Evolutionary conservation across 345 rosid species (phyloP).

Genomic region (Melaleuca alternifolia): DNA sequence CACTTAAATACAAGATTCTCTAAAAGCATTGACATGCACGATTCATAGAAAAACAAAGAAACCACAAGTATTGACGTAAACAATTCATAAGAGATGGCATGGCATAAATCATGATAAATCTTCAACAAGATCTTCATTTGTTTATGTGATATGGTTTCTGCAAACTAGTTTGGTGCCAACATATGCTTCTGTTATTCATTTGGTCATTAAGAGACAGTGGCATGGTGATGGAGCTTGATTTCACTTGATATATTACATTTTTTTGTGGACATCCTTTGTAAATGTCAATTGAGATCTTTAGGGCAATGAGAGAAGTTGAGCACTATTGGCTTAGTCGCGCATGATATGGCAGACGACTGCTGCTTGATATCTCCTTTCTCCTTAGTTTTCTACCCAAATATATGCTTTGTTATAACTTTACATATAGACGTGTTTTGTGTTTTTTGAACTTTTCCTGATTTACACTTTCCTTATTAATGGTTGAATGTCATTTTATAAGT

Average conservation of each 20-base stretch:
- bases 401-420: not conserved
- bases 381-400: not conserved
- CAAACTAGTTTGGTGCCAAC: not conserved
- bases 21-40: not conserved
- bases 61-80: not conserved
- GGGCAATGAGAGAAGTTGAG: not conserved
- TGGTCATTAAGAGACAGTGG: not conserved
- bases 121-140: not conserved
- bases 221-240: not conserved
- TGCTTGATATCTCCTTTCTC: not conserved
- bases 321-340: not conserved
- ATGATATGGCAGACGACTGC: not conserved
- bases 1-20: not conserved
- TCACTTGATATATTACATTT: not conserved
- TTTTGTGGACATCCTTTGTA: too few relatives aligned
- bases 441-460: not conserved
- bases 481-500: not conserved
- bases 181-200: not conserved
- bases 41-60: not conserved
- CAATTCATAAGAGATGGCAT: not conserved
- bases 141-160: not conserved
- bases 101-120: not conserved
- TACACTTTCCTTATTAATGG: not conserved
- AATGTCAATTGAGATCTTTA: not conserved
- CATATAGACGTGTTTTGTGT: not conserved